phyloP scores from a whole-genome alignment of 768 basidiomycete species.

The Mycena vulgaris region DNA sequence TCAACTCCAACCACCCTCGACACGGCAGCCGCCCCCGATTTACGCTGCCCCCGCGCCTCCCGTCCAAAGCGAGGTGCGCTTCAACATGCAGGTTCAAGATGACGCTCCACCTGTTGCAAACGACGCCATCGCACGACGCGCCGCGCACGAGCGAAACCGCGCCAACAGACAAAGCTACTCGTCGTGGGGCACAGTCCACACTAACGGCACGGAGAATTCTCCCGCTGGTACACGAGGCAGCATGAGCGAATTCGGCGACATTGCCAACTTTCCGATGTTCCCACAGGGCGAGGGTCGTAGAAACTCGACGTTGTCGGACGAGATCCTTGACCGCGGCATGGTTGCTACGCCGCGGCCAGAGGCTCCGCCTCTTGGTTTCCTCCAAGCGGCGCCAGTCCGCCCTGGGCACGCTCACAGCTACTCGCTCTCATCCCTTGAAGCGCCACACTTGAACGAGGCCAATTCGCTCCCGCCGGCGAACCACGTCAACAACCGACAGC shows the following conservation, averaged over 20 bases:
- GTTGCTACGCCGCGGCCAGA: conserved; percentile 26
- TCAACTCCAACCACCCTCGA: conserved; percentile 11
- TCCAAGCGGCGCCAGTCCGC: background rate
- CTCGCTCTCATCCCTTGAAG: conserved; percentile 17
- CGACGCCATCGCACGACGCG: conserved; percentile 16
- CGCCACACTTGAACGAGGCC: background rate
- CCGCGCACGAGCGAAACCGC: conserved; percentile 27
- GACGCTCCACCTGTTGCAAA: background rate
- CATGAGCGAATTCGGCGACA: conserved; percentile 23
- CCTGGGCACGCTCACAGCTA: conserved; percentile 24
- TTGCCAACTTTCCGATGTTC: conserved; percentile 20
- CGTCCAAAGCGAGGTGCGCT: conserved; percentile 17
- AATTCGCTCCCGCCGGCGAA: conserved; percentile 9
- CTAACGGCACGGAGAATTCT: conserved; percentile 15
- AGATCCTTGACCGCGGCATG: conserved; percentile 14
- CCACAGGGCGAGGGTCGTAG: background rate
- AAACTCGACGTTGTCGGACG: background rate
- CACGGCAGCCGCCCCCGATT: conserved; percentile 19
- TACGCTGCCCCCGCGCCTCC: conserved; percentile 28
- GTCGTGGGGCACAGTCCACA: conserved; percentile 37
- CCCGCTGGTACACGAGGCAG: conserved; percentile 19
- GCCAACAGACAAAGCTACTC: conserved; percentile 33
- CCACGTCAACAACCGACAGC: conserved; percentile 14
- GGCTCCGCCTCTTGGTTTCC: conserved; percentile 20
- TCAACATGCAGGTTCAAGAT: conserved; percentile 2